phyloP scores from a whole-genome alignment of 768 basidiomycete species.

The Psilocybe azurescens region DNA sequence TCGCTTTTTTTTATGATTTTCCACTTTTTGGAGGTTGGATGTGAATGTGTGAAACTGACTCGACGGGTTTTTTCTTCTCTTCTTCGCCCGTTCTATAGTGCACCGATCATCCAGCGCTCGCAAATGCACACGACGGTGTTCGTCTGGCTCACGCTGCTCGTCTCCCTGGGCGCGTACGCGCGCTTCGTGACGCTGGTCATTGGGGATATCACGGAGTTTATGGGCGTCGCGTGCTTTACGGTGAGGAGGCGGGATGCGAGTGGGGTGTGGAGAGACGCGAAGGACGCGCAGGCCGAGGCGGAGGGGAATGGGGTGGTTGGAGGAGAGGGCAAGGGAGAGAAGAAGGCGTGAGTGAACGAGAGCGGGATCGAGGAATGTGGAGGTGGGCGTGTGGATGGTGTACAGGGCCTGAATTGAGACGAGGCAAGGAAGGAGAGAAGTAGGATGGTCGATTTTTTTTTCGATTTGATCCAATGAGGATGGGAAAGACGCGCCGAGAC shows the following conservation, averaged over 20 bases:
- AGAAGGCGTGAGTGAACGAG: neutral
- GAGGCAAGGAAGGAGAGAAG: too few relatives aligned
- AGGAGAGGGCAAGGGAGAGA: neutral
- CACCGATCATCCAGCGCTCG: constrained; percentile 73
- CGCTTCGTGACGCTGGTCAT: constrained; percentile 87
- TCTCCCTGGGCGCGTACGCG: constrained; percentile 74
- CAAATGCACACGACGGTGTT: constrained; percentile 64
- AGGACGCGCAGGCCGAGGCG: constrained; percentile 12
- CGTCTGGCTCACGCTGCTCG: constrained; percentile 69
- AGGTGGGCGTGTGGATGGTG: too few relatives aligned
- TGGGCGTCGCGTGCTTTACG: constrained; percentile 95
- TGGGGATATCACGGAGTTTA: constrained; percentile 83
- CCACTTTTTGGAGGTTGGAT: too few relatives aligned
- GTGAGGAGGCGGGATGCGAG: constrained; percentile 82
- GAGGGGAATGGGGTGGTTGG: neutral
- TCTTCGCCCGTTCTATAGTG: constrained; percentile 32
- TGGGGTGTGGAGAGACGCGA: constrained; percentile 57
- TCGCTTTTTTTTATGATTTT: constrained; percentile 8
- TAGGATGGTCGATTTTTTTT: too few relatives aligned
- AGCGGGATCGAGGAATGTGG: too few relatives aligned
- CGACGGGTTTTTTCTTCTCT: neutral
- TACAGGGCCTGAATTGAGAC: too few relatives aligned
- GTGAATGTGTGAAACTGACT: neutral
- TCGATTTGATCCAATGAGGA: too few relatives aligned
- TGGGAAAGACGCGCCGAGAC: too few relatives aligned